Base-by-base conservation (phyloP, 768 basidiomycete genomes). In the Heimioporus sp. region DNA sequence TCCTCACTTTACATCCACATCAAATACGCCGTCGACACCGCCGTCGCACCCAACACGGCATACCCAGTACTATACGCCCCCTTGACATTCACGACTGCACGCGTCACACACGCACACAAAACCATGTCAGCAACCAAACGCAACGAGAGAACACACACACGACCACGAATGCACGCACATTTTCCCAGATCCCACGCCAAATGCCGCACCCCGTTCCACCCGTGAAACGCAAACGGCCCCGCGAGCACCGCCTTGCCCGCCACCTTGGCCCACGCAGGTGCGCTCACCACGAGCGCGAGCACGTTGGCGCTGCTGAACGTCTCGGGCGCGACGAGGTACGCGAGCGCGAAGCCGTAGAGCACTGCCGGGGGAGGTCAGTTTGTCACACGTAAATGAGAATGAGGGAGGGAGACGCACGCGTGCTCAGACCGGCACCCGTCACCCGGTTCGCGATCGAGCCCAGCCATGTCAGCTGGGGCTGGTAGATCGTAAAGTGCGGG, bases 401-500 rank as follows among this genome's bases (percentile, higher is more conserved):
- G 21, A 24, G 5, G 21, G 3, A 5, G 5, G 21, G 21, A 5
- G 21, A 83, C 86, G 59, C 63, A 93, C 92, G 77, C 45, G 78
- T 83, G 54, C 89, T 87, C 44, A 99, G 80, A 10, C 76, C 90
- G 9, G 71, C 80, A 53, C 96, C 97, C 11, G 93, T 89, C n/a
- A 80, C 69, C 68, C 97, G 89, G 73, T 98, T 87, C 37, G 80
- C 83, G 62, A 96, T 92, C 16, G 93, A 97, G 5, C 73, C 79
- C 49, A 90, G 13, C 91, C 92, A 96, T 34, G 96, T 98, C 43
- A 98, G 71, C 72, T 98, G 92, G 2, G 88, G 90, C 65, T 95
- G 87, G 75, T 99, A 99, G 72, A 99, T 98, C 50, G 93, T 93
- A 67, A 93, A 89, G 70, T 98, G 95, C 10, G 97, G 97, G 63